Percentiles rank a stretch among this genome's conserved stretches.
These are phyloP conservation scores for Blastomyces parvus DNA, from an alignment of 2,329 filamentous ascomycete genomes.

Conservation along the genomic window DNA sequence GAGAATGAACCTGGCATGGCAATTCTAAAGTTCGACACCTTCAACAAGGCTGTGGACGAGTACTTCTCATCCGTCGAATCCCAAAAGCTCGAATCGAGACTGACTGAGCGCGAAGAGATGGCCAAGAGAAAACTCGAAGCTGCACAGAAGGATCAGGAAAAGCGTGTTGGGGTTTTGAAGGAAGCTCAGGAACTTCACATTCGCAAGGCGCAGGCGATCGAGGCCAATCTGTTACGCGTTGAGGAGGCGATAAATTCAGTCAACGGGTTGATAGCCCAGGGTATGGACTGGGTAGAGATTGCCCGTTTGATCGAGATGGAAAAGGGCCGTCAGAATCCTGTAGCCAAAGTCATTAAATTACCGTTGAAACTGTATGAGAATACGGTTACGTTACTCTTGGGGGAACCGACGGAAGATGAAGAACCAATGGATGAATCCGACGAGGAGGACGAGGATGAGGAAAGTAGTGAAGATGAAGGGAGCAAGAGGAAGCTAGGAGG, in stretches of 20 bases:
- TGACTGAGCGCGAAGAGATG: conserved; percentile 70
- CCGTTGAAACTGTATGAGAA: conserved; percentile 88
- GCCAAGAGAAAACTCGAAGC: conserved; percentile 78
- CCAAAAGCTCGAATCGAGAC: conserved; percentile 74
- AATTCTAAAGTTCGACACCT: conserved; percentile 69
- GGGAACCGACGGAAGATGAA: conserved; percentile 57
- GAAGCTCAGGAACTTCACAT: conserved; percentile 72
- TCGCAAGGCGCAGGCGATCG: conserved; percentile 79
- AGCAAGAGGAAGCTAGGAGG: conserved; percentile 18
- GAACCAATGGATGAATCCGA: conserved; percentile 50
- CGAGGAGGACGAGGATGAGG: conserved; percentile 43
- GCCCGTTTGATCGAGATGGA: conserved; percentile 80
- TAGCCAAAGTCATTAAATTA: conserved; percentile 76
- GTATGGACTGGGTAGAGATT: conserved; percentile 97
- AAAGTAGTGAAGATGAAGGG: conserved; percentile 27
- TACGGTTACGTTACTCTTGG: conserved; percentile 67
- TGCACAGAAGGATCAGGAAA: conserved; percentile 73
- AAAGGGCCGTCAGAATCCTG: conserved; percentile 67
- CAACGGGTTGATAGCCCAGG: conserved; percentile 80
- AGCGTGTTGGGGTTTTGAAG: conserved; percentile 74
- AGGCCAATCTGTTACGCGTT: conserved; percentile 81
- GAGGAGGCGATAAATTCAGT: conserved; percentile 89
- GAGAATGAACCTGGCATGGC: conserved; percentile 54
- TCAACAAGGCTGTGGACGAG: conserved; percentile 89
- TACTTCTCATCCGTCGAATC: conserved; percentile 97